Evolutionary conservation across 2,329 filamentous ascomycete species (phyloP).

Genomic region (Alternaria sp.): DNA sequence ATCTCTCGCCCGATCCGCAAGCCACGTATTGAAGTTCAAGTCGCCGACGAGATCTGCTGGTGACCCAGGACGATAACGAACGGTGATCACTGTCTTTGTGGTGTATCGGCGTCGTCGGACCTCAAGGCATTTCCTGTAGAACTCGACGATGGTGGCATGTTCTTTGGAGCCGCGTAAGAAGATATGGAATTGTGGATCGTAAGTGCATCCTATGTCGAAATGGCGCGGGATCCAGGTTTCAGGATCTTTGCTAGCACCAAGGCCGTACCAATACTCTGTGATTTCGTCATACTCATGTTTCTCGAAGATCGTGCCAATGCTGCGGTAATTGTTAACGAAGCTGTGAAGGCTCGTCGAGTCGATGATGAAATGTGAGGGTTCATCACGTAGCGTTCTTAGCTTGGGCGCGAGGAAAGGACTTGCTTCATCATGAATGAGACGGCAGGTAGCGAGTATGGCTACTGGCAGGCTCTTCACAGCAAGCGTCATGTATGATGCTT

Average conservation of each 20-base stretch:
- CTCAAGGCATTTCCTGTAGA: not conserved
- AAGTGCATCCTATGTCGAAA: not conserved
- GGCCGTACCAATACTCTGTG: not conserved
- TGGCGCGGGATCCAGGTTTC: not conserved
- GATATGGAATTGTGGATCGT: too few species aligned
- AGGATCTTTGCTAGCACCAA: not conserved
- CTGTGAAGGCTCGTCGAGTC: not conserved
- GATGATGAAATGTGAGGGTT: not conserved
- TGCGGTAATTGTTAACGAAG: not conserved
- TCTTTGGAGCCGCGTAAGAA: too few species aligned
- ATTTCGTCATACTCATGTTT: not conserved
- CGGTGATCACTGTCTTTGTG: not conserved
- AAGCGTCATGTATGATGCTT: not conserved
- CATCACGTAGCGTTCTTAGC: not conserved
- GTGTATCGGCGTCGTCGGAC: not conserved
- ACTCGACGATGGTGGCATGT: not conserved
- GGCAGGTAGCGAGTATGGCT: not conserved
- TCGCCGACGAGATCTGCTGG: not conserved
- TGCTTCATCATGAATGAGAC: not conserved
- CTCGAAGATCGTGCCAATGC: not conserved
- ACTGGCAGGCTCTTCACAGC: not conserved
- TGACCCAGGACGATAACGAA: not conserved
- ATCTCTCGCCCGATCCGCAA: not conserved
- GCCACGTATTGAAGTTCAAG: not conserved
- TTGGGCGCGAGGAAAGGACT: not conserved